Evolutionary conservation across 2,329 filamentous ascomycete genomes (phyloP).

Genomic region (Xylogone sp.): DNA sequence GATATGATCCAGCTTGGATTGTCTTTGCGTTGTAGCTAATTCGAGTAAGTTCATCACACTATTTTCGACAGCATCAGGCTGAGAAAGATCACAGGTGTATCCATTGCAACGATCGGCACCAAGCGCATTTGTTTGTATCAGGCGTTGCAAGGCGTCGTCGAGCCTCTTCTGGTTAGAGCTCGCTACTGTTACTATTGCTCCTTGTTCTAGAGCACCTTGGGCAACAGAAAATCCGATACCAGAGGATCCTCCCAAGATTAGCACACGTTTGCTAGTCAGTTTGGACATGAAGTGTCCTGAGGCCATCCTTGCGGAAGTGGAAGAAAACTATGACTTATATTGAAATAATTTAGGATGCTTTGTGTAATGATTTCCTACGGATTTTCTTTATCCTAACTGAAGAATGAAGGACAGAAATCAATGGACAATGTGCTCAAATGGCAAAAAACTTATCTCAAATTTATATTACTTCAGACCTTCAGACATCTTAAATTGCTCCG

Average conservation of each 20-base stretch:
- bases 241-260: conserved; percentile 60
- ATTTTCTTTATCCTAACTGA: too few relatives aligned
- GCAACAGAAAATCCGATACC: conserved; percentile 62
- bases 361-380: too few relatives aligned
- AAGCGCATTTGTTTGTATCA: conserved; percentile 2
- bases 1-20: conserved; percentile 15
- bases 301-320: not conserved
- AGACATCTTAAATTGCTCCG: too few relatives aligned
- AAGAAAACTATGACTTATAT: too few relatives aligned
- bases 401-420: too few relatives aligned
- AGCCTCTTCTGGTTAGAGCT: conserved; percentile 34
- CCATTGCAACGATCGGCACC: conserved; percentile 4
- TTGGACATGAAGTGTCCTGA: conserved; percentile 22
- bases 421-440: too few relatives aligned
- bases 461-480: too few relatives aligned
- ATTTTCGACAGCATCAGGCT: conserved; percentile 5
- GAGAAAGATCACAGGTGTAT: conserved; percentile 10
- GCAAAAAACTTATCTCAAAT: too few relatives aligned
- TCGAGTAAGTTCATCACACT: conserved; percentile 39
- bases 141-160: conserved; percentile 35
- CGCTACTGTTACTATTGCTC: conserved; percentile 50
- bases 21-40: conserved; percentile 12
- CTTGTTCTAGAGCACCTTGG: conserved; percentile 51
- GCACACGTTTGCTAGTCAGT: conserved; percentile 39
- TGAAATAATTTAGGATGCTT: too few relatives aligned